phyloP scores from a whole-genome alignment of 768 basidiomycete species.

The Leccinum sublutescens region DNA sequence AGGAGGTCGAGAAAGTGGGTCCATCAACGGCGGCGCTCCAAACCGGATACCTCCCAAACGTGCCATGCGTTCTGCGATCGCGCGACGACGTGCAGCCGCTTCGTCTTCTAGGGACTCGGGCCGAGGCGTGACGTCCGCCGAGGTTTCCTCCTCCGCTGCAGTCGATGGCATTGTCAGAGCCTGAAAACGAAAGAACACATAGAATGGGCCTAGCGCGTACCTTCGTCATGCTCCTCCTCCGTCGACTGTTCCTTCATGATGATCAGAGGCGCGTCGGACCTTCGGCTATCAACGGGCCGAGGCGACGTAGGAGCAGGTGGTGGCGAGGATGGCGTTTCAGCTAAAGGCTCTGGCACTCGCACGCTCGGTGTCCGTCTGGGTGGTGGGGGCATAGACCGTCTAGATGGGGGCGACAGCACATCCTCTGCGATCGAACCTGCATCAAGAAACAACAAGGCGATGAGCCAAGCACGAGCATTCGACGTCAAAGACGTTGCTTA shows the following conservation, averaged over 20 bases:
- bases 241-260: slow-evolving; percentile 21
- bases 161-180: not conserved
- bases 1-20: slow-evolving; percentile 37
- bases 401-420: slow-evolving; percentile 9
- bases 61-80: slow-evolving; percentile 94
- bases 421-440: slow-evolving; percentile 17
- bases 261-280: slow-evolving; percentile 25
- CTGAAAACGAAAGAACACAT: not conserved
- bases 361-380: slow-evolving; percentile 22
- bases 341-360: slow-evolving; percentile 7
- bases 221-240: slow-evolving; percentile 6
- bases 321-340: slow-evolving; percentile 14
- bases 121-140: slow-evolving; percentile 6
- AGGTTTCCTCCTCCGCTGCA: slow-evolving; percentile 14
- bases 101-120: slow-evolving; percentile 37
- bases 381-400: slow-evolving; percentile 23
- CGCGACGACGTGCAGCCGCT: slow-evolving; percentile 55
- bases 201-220: not conserved
- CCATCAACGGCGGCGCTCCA: slow-evolving; percentile 57
- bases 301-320: slow-evolving; percentile 21
- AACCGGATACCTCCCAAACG: slow-evolving; percentile 85
- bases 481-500: not conserved
- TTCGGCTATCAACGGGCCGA: slow-evolving; percentile 10
- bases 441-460: not conserved
- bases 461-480: slow-evolving; percentile 2